Percentiles rank a stretch among this genome's conserved stretches.
Conservation (phyloP, 225 moss, liverwort and hornwort genomes). For the Antitrichia curtipendula region DNA sequence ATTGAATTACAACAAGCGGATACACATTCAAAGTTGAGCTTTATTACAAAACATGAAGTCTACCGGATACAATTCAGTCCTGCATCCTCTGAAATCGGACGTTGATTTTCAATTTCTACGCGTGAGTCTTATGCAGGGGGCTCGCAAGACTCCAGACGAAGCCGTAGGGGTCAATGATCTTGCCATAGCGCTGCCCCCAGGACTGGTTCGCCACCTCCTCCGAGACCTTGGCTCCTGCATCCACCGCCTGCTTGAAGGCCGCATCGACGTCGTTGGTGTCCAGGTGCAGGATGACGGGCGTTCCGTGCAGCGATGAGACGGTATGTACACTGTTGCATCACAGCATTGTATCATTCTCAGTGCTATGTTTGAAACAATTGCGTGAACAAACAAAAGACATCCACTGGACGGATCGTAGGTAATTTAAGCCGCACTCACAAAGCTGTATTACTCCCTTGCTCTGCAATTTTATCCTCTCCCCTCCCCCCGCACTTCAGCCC, state of each 20-base stretch:
- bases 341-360: background rate
- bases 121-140: background rate
- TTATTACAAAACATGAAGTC: background rate
- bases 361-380: background rate
- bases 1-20: background rate
- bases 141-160: conserved; percentile 55
- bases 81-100: background rate
- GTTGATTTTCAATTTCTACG: background rate
- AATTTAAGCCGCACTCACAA: background rate
- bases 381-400: background rate
- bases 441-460: background rate
- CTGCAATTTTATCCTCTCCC: background rate
- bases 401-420: background rate
- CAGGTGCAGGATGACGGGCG: conserved; percentile 42
- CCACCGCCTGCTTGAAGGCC: conserved; percentile 44
- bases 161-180: conserved; percentile 48
- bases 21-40: background rate
- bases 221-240: conserved; percentile 40
- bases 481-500: background rate
- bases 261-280: conserved; percentile 45
- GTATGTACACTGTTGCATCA: conserved; percentile 18
- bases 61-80: background rate
- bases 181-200: conserved; percentile 61
- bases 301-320: conserved; percentile 25
- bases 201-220: conserved; percentile 39